A percentile compares a stretch with the other conserved stretches of the same genome.
These are phyloP conservation scores for Micromonas pusilla DNA, from an alignment of 139 green algal species.

Conservation along the genomic window DNA sequence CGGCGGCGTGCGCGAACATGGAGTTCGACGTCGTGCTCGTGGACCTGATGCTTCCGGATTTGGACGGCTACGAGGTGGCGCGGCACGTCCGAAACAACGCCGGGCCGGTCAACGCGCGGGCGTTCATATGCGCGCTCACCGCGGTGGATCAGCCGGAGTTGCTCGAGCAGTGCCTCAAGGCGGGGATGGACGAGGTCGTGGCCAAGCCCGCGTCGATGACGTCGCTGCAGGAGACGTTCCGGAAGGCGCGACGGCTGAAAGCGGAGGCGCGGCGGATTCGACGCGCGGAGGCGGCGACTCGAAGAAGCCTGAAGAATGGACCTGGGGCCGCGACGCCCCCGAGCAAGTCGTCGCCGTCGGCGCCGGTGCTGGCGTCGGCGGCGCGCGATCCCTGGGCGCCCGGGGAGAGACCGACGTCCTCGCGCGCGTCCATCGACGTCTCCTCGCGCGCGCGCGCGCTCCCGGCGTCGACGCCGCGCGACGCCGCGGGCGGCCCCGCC, in stretches of 20 bases:
- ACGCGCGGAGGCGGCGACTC: too few relatives aligned
- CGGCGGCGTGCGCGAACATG: neutral
- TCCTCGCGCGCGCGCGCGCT: too few relatives aligned
- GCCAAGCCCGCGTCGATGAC: neutral
- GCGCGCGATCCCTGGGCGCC: too few relatives aligned
- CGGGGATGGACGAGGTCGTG: neutral
- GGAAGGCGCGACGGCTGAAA: neutral
- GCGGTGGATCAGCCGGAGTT: neutral
- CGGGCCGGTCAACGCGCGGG: neutral
- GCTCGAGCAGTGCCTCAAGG: neutral
- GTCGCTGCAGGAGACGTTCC: neutral
- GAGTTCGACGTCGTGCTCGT: neutral
- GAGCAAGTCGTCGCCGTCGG: too few relatives aligned
- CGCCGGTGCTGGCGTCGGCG: too few relatives aligned
- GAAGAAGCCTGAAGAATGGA: too few relatives aligned
- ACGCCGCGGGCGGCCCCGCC: too few relatives aligned
- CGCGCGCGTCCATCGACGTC: too few relatives aligned
- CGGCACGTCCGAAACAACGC: neutral
- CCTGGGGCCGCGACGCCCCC: too few relatives aligned
- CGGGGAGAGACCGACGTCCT: too few relatives aligned
- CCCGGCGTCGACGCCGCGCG: too few relatives aligned
- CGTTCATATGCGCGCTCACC: neutral
- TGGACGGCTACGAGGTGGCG: neutral
- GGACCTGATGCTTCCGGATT: neutral
- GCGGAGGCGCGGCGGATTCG: too few relatives aligned